These are phyloP conservation scores for Ophiorrhiza pumila DNA, from an alignment of 257 asterid genomes.

Conservation along the genomic window DNA sequence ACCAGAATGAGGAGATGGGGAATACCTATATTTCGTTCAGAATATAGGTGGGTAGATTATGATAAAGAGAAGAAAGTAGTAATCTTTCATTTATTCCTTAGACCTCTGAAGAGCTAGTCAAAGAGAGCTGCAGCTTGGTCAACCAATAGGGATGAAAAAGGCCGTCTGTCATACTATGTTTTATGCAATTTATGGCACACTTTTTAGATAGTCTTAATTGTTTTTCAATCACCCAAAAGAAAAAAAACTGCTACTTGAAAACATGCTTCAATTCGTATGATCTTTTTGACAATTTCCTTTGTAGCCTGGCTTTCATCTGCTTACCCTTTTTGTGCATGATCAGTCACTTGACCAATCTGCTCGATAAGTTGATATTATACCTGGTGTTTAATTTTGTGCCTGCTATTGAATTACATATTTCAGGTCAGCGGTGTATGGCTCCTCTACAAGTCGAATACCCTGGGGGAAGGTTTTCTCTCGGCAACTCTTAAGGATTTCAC, in stretches of 20 bases:
- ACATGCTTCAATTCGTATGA: not conserved
- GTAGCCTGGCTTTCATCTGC: not conserved
- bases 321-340: not conserved
- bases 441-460: conserved; percentile 60
- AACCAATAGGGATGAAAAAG: not conserved
- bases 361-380: not conserved
- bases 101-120: not conserved
- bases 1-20: not conserved
- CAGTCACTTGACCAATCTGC: not conserved
- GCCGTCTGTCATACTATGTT: not conserved
- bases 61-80: not conserved
- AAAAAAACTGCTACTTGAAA: not conserved
- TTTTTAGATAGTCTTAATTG: not conserved
- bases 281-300: not conserved
- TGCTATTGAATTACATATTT: conserved; percentile 23
- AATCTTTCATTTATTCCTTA: not conserved
- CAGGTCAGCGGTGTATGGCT: conserved; percentile 91
- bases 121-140: not conserved
- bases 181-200: not conserved
- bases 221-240: too few relatives aligned
- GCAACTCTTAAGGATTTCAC: conserved; percentile 76
- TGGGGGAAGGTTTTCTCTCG: conserved; percentile 80
- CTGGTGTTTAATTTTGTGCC: not conserved
- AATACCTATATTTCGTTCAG: not conserved
- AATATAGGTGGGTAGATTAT: too few relatives aligned